phyloP scores from a whole-genome alignment of 2,329 filamentous ascomycete genomes.

The Ophiostoma angusticollis region DNA sequence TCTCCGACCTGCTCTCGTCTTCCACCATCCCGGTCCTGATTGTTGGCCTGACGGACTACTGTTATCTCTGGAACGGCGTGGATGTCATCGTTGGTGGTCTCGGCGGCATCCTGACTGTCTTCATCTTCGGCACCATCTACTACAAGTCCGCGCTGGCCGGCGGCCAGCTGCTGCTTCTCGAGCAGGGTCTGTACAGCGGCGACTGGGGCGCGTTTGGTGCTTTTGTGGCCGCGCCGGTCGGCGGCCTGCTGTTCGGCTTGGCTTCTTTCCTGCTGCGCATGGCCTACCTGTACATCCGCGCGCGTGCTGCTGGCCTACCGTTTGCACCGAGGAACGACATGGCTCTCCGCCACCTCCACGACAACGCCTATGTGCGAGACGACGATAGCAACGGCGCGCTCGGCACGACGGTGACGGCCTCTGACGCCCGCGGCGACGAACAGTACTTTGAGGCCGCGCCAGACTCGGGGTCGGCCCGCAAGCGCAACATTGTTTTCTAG shows the following conservation, averaged over 20 bases:
- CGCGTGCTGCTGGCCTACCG: constrained; percentile 43
- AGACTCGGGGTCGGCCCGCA: constrained; percentile 3
- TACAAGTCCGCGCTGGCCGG: constrained; percentile 54
- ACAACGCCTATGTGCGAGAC: background rate
- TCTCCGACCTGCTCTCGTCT: constrained; percentile 67
- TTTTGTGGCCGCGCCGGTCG: constrained; percentile 67
- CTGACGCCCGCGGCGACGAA: background rate
- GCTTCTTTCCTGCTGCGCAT: constrained; percentile 49
- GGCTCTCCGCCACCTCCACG: background rate
- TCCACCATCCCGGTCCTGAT: constrained; percentile 62
- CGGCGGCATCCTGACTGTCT: constrained; percentile 66
- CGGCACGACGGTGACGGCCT: background rate
- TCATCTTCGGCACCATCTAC: constrained; percentile 69
- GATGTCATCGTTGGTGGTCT: constrained; percentile 69
- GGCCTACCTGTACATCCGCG: constrained; percentile 40
- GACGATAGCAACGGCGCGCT: background rate
- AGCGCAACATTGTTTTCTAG: constrained; percentile 3
- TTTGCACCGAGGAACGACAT: constrained; percentile 62
- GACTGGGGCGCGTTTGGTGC: constrained; percentile 78
- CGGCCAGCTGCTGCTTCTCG: constrained; percentile 55
- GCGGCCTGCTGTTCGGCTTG: constrained; percentile 59
- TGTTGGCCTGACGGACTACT: constrained; percentile 52
- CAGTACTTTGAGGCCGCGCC: background rate
- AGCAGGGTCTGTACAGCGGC: constrained; percentile 59
- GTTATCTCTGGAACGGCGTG: constrained; percentile 66